Evolutionary conservation across 1,139 yeast genomes (phyloP), one percentile per base, ranked within the genome.

Genomic region (Geotrichum macrosporum): DNA sequence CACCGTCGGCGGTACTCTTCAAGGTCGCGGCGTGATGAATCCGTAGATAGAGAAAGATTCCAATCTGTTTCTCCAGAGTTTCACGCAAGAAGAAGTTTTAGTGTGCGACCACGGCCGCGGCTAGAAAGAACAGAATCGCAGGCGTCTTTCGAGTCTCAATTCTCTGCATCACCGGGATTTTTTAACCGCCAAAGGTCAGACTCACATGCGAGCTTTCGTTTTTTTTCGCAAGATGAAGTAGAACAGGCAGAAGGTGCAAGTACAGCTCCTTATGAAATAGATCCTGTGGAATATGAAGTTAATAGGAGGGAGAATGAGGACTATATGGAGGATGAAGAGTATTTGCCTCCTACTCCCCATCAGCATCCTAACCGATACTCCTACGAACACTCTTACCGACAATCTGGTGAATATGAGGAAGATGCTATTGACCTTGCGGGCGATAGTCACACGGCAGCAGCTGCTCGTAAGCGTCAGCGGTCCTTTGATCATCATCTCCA

Each of bases 241-340:
- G 89, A 84, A 58, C 72, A 74, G 51, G 96, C 97, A 1, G 94
- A 84, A 46, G 96, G 96, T 41, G 70, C 72, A 2, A 78, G 94
- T 1, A 84, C 94, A 1, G 85, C 94, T 1, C 68, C 84, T 56
- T 88, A 84, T 48, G 74, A 73, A 50, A 66, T 75, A 20, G 77
- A 73, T 43, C 66, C 67, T n/a, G 60, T 63, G 5, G 67, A 62
- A 34, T 59, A 59, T 51, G 76, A 77, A 36, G 55, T 73, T 71
- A 1, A 73, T 56, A 57, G 58, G 48, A 43, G 53, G 48, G 57
- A 55, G 21, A 48, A 48, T 30, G 55, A 55, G 35, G 54, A 71
- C 39, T 76, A 71, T 46, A 52, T 45, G 13, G 55, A 54, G 12
- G 64, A 56, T 16, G 55, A 48, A 22, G 56, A 47, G 13, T 51